Evolutionary conservation across 768 basidiomycete species (phyloP).

Genomic region (Suillus americanus): DNA sequence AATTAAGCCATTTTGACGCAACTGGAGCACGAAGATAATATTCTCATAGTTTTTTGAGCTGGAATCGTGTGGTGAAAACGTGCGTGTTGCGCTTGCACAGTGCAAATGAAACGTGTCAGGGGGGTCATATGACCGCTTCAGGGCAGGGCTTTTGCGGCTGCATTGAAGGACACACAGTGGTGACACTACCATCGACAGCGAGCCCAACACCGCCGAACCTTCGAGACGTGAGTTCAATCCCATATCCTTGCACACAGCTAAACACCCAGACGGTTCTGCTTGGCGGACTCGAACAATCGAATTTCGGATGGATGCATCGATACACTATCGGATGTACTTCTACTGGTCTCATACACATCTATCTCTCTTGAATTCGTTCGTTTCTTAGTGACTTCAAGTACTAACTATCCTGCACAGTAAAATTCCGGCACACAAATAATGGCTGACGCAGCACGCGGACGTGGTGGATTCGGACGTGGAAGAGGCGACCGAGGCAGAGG

Average conservation of each 20-base stretch:
- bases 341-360: neutral
- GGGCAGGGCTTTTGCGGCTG: constrained; percentile 23
- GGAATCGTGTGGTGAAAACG: constrained; percentile 7
- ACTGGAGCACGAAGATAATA: neutral
- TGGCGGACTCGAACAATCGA: neutral
- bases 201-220: constrained; percentile 23
- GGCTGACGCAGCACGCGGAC: constrained; percentile 92
- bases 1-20: no score
- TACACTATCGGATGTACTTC: constrained; percentile 39
- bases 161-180: constrained; percentile 4
- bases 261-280: neutral
- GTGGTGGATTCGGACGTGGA: constrained; percentile 89
- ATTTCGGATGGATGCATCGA: constrained; percentile 50
- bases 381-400: constrained; percentile 11
- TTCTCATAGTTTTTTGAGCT: constrained; percentile 3
- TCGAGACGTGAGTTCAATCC: constrained; percentile 39
- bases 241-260: neutral
- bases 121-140: constrained; percentile 22
- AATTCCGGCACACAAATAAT: constrained; percentile 40
- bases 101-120: constrained; percentile 16
- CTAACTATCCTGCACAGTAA: constrained; percentile 31
- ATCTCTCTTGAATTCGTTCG: neutral
- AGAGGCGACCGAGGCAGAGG: constrained; percentile 68
- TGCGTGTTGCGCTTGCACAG: neutral
- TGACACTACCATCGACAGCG: constrained; percentile 14